phyloP scores from a whole-genome alignment of 1,284 basidiomycete species.

The Marasmius oreades region DNA sequence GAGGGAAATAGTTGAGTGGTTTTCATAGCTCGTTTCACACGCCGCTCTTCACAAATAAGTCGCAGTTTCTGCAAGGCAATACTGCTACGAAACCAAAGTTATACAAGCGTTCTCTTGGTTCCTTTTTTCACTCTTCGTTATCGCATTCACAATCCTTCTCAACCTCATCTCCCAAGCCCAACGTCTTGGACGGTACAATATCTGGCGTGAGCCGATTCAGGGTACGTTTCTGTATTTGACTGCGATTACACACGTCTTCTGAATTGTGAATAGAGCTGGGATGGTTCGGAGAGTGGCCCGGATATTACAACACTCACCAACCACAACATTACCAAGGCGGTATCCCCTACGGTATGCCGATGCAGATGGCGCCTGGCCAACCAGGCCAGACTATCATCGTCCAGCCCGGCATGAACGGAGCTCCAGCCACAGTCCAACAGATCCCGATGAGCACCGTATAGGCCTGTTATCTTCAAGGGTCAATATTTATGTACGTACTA shows the following conservation, averaged over 20 bases:
- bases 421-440: slow-evolving; percentile 57
- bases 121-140: slow-evolving; percentile 53
- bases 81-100: slow-evolving; percentile 76
- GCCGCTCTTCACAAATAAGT: slow-evolving; percentile 7
- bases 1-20: slow-evolving; percentile 48
- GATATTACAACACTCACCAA: slow-evolving; percentile 39
- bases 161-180: slow-evolving; percentile 37
- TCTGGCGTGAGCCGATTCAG: slow-evolving; percentile 42
- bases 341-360: slow-evolving; percentile 15
- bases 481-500: not conserved
- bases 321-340: slow-evolving; percentile 15
- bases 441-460: slow-evolving; percentile 39
- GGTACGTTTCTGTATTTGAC: slow-evolving; percentile 26
- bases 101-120: slow-evolving; percentile 77
- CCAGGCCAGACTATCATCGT: slow-evolving; percentile 69
- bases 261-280: slow-evolving; percentile 34
- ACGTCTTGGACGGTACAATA: slow-evolving; percentile 33
- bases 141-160: slow-evolving; percentile 37
- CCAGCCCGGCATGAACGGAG: slow-evolving; percentile 61
- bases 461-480: slow-evolving; percentile 16
- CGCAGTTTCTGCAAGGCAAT: slow-evolving; percentile 52
- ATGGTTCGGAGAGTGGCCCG: slow-evolving; percentile 48
- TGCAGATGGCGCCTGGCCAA: slow-evolving; percentile 23
- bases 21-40: slow-evolving; percentile 6
- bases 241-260: not conserved